Conservation (phyloP, 345 rosid species). For the Raphanus sativus region DNA sequence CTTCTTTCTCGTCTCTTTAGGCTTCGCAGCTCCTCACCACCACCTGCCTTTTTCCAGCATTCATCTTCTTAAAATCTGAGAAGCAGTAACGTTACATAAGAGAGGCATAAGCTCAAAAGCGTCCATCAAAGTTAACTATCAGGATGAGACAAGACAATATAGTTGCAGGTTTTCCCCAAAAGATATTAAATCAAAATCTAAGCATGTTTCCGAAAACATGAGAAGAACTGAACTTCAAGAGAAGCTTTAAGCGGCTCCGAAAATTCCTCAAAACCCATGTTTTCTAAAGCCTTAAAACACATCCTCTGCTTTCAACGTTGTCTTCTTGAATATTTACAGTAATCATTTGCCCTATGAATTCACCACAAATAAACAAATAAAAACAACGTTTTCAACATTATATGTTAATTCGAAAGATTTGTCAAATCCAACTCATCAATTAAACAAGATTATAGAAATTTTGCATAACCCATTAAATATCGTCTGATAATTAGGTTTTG, state of each 20-base stretch:
- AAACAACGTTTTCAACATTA: background rate
- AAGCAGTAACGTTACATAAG: slow-evolving; percentile 4
- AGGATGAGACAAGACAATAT: background rate
- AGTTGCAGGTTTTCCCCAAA: background rate
- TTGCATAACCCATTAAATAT: background rate
- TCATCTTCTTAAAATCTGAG: slow-evolving; percentile 66
- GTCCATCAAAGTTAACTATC: background rate
- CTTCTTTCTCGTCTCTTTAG: slow-evolving; percentile 52
- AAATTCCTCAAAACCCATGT: slow-evolving; percentile 67
- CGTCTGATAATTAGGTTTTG: slow-evolving; percentile 11
- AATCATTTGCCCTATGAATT: slow-evolving; percentile 58
- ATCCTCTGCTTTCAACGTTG: slow-evolving; percentile 66
- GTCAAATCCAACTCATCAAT: background rate
- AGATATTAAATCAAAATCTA: background rate
- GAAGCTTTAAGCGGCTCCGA: slow-evolving; percentile 57
- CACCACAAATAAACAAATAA: too few relatives aligned
- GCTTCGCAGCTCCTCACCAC: slow-evolving; percentile 26
- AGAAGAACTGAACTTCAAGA: slow-evolving; percentile 44
- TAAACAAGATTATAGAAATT: background rate
- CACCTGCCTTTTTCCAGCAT: slow-evolving; percentile 53
- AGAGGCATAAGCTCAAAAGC: background rate
- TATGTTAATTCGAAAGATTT: background rate
- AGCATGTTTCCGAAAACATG: background rate
- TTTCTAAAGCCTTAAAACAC: slow-evolving; percentile 58
- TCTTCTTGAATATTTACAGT: slow-evolving; percentile 65